These are phyloP conservation scores for Nemania sp. DNA, from an alignment of 2,329 filamentous ascomycete genomes.

Conservation along the genomic window DNA sequence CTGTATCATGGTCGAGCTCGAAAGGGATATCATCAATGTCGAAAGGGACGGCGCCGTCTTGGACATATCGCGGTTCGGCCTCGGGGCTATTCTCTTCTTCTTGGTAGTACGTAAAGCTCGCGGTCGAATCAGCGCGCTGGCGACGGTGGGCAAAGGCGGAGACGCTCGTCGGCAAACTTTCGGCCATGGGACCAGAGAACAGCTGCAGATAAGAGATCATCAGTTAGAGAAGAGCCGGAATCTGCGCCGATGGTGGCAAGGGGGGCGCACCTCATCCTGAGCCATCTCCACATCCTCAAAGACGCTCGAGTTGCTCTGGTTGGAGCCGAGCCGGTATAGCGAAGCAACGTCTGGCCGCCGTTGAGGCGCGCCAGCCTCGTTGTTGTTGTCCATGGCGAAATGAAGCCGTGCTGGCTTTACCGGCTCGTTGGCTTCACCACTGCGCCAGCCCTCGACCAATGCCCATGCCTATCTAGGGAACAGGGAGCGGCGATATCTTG, in stretches of 20 bases:
- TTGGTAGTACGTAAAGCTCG: conserved; percentile 90
- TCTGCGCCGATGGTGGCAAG: conserved; percentile 1
- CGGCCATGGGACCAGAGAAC: conserved; percentile 89
- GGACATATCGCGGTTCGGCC: conserved; percentile 46
- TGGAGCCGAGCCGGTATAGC: conserved; percentile 70
- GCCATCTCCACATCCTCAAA: conserved; percentile 99
- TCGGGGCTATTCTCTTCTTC: conserved; percentile 60
- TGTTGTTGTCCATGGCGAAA: conserved; percentile 30
- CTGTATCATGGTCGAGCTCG: conserved; percentile 34
- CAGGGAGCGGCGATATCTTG: neutral
- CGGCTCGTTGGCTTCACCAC: conserved; percentile 1
- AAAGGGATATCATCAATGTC: conserved; percentile 43
- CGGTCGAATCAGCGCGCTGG: conserved; percentile 76
- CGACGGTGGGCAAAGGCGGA: conserved; percentile 90
- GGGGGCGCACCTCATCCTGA: conserved; percentile 74
- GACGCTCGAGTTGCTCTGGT: conserved; percentile 77
- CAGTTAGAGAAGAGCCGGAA: conserved; percentile 30
- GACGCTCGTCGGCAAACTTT: conserved; percentile 92
- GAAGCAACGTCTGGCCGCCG: conserved; percentile 30
- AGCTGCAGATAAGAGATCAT: conserved; percentile 51
- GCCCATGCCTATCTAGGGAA: neutral
- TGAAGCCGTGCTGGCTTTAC: neutral
- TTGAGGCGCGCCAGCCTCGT: conserved; percentile 31
- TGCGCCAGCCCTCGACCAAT: conserved; percentile 17
- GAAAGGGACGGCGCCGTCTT: conserved; percentile 38